Conservation (phyloP, 768 basidiomycete genomes). For the Mycena olivaceomarginata region DNA sequence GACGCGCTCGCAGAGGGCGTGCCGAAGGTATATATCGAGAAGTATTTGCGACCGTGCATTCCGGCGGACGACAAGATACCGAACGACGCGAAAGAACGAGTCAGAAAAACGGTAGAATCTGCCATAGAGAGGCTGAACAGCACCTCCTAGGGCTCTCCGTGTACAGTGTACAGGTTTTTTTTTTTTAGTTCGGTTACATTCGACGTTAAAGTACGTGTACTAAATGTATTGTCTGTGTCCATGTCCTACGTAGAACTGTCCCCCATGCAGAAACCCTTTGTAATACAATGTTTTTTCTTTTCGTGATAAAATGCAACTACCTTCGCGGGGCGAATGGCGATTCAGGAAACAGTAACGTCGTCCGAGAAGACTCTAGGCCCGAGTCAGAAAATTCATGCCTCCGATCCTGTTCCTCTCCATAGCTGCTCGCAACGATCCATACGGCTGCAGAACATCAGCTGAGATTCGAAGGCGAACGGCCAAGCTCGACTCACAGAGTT, state of each 20-base stretch:
- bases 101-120: background rate
- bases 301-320: background rate
- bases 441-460: constrained; percentile 27
- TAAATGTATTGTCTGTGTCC: background rate
- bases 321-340: constrained; percentile 29
- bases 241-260: no score
- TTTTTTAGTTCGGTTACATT: background rate
- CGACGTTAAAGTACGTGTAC: background rate
- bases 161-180: background rate
- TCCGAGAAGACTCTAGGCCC: constrained; percentile 17
- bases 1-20: constrained; percentile 64
- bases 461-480: background rate
- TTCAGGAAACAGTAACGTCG: constrained; percentile 18
- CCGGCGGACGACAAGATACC: constrained; percentile 44
- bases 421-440: constrained; percentile 45
- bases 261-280: background rate
- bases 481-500: constrained; percentile 37
- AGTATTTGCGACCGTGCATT: constrained; percentile 65
- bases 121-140: background rate
- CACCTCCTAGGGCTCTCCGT: background rate
- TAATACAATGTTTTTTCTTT: constrained; percentile 1
- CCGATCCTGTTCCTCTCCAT: constrained; percentile 39
- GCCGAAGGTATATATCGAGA: constrained; percentile 63
- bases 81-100: background rate
- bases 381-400: constrained; percentile 2